A percentile compares a stretch with the other conserved stretches of the same genome.
Evolutionary conservation across 2,329 filamentous ascomycete species (phyloP).

Genomic region (Talaromyces sp.): DNA sequence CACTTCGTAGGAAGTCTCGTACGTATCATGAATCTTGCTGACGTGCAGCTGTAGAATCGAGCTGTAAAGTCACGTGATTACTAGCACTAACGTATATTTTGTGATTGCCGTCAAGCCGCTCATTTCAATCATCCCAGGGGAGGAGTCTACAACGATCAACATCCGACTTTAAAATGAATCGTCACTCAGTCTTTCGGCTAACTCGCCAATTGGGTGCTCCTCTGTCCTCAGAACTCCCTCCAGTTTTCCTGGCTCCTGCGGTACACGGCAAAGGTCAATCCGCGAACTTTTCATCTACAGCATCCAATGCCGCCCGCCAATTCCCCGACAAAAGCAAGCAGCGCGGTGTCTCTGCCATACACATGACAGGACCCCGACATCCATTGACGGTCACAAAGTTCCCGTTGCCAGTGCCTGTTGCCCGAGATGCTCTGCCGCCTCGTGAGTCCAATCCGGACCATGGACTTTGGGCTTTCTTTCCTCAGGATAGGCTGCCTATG

Average conservation of each 20-base stretch:
- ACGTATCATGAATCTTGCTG: neutral
- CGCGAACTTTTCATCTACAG: slow-evolving; percentile 52
- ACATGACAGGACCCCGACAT: slow-evolving; percentile 70
- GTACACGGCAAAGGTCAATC: slow-evolving; percentile 34
- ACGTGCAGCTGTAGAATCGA: neutral
- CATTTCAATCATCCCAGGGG: slow-evolving; percentile 5
- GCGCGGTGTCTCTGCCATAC: slow-evolving; percentile 77
- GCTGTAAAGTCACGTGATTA: neutral
- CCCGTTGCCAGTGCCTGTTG: slow-evolving; percentile 68
- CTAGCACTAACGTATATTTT: slow-evolving; percentile 25
- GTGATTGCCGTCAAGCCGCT: slow-evolving; percentile 13
- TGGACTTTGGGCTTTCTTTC: slow-evolving; percentile 91
- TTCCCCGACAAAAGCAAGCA: slow-evolving; percentile 71
- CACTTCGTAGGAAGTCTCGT: neutral
- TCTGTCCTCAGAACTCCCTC: slow-evolving; percentile 39
- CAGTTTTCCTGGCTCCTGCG: slow-evolving; percentile 44
- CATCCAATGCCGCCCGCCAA: slow-evolving; percentile 44
- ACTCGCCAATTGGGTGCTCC: slow-evolving; percentile 32
- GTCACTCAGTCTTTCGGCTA: slow-evolving; percentile 33
- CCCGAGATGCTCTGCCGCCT: slow-evolving; percentile 49
- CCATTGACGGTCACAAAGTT: slow-evolving; percentile 70
- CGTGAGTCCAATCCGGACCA: slow-evolving; percentile 66
- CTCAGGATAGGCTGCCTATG: slow-evolving; percentile 63
- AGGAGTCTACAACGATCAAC: slow-evolving; percentile 10
- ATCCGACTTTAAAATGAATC: slow-evolving; percentile 32